These are phyloP conservation scores for Trifolium subterraneum DNA, from an alignment of 306 rosid genomes.

Conservation along the genomic window DNA sequence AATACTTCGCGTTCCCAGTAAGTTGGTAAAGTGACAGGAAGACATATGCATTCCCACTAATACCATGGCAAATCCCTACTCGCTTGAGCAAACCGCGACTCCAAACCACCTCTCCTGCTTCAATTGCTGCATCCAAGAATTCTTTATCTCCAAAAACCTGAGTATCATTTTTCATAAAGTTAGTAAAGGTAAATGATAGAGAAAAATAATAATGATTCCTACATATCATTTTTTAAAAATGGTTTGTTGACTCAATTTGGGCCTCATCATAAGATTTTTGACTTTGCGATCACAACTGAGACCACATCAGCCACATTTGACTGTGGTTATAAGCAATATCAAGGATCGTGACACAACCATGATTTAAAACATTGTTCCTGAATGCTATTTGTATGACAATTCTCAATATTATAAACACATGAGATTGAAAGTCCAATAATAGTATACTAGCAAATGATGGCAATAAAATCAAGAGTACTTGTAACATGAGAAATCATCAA, in stretches of 20 bases:
- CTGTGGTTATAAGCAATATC: neutral
- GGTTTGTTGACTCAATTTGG: neutral
- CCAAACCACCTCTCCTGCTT: conserved; percentile 75
- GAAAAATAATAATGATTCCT: conserved; percentile 3
- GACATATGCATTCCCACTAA: conserved; percentile 73
- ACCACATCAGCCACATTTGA: neutral
- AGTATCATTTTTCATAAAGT: neutral
- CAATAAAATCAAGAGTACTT: conserved; percentile 6
- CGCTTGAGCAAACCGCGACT: conserved; percentile 65
- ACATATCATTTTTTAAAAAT: neutral
- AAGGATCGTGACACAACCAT: neutral
- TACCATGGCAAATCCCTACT: conserved; percentile 75
- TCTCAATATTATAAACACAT: neutral
- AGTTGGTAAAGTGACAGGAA: conserved; percentile 69
- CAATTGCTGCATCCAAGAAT: conserved; percentile 64
- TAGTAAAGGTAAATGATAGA: conserved; percentile 3
- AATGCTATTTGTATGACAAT: neutral
- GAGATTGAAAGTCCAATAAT: conserved; percentile 16
- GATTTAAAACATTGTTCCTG: neutral
- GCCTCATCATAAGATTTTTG: neutral
- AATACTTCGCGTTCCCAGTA: conserved; percentile 51
- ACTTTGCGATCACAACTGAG: neutral
- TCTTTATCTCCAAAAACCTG: conserved; percentile 68
- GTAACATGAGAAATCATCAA: conserved; percentile 1
- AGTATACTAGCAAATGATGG: neutral